Base-by-base conservation (phyloP, 164 flowering plant genomes). In the Platanus orientalis region DNA sequence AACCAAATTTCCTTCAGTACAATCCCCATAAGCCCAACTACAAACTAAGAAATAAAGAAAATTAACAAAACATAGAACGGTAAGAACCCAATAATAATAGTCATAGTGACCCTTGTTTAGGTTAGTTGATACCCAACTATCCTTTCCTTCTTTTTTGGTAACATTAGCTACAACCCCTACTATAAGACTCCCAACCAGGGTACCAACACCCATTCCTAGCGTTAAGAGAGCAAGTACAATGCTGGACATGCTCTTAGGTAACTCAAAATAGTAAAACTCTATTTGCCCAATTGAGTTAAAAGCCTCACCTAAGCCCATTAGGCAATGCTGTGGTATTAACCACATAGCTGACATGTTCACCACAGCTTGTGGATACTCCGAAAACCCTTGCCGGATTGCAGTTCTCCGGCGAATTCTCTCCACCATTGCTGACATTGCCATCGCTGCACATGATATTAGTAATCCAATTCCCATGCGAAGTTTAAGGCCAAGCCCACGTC, bases 281-380 rank as follows among this genome's bases (percentile, higher is more conserved):
- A 75, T 84, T 51, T 89, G 96, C 32, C 83, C 93, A 0, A 92
- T 78, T n/a, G 80, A 82, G 44, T 76, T 81, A 27, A 92, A 81
- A 0, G 93, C 93, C 71, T 92, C 96, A 0, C 93, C 87, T 25
- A 92, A 44, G 3, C 98, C 98, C 19, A 21, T 16, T 48, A 92
- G 54, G 66, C 73, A 61, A 34, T 78, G 51, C 34, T 86, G 91
- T 7, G 95, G 95, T 3, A 88, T 75, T 2, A 92, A 81, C 96
- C 93, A 89, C 80, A 88, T 54, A 0, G 98, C 98, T 2, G 98
- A 84, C 89, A 92, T 87, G 42, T 55, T 81, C 79, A 76, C 70
- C n/a, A 71, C 48, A 6, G 63, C 74, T 0, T 25, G 1, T 0
- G 73, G 64, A 1, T 64, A 27, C 4, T 76, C 67, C 2, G 25